Percentiles rank a stretch among this genome's conserved stretches.
Conservation (phyloP, 106 monocot genomes). For the Chionographis japonica region DNA sequence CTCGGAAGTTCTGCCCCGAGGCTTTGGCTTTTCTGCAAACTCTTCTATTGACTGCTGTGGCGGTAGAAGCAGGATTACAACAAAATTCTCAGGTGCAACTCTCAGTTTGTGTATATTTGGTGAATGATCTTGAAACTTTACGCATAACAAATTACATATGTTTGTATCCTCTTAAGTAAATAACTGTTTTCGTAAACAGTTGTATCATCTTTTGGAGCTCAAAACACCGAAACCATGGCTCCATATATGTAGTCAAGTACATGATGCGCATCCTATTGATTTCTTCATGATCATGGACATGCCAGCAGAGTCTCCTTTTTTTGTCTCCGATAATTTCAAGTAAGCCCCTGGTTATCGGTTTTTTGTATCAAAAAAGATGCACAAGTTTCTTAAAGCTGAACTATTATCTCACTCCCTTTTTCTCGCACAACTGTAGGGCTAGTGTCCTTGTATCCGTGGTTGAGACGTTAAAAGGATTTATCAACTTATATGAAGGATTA, state of each 20-base stretch:
- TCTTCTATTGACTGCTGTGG: slow-evolving; percentile 49
- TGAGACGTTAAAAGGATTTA: slow-evolving; percentile 67
- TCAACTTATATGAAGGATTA: slow-evolving; percentile 51
- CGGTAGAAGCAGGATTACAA: slow-evolving; percentile 26
- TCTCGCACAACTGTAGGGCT: slow-evolving; percentile 42
- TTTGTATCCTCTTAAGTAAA: background rate
- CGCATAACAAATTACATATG: background rate
- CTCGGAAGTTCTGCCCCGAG: slow-evolving; percentile 80
- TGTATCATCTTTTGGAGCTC: slow-evolving; percentile 41
- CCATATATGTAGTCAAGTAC: slow-evolving; percentile 27
- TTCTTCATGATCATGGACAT: slow-evolving; percentile 51
- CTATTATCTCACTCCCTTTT: background rate
- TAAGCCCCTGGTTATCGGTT: slow-evolving; percentile 7
- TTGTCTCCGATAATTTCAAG: slow-evolving; percentile 79
- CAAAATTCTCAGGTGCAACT: slow-evolving; percentile 42
- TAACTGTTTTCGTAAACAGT: slow-evolving; percentile 14
- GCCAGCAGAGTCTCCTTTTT: slow-evolving; percentile 53
- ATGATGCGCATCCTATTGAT: slow-evolving; percentile 41
- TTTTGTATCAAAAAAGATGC: background rate
- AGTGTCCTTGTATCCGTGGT: slow-evolving; percentile 49
- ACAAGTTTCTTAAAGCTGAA: slow-evolving; percentile 1
- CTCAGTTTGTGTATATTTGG: background rate
- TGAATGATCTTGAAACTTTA: background rate
- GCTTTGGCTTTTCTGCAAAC: slow-evolving; percentile 59
- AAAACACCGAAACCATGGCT: slow-evolving; percentile 70